A percentile compares a stretch with the other conserved stretches of the same genome.
Conservation (phyloP, 2,329 filamentous ascomycete genomes). For the Sporothrix mexicana region DNA sequence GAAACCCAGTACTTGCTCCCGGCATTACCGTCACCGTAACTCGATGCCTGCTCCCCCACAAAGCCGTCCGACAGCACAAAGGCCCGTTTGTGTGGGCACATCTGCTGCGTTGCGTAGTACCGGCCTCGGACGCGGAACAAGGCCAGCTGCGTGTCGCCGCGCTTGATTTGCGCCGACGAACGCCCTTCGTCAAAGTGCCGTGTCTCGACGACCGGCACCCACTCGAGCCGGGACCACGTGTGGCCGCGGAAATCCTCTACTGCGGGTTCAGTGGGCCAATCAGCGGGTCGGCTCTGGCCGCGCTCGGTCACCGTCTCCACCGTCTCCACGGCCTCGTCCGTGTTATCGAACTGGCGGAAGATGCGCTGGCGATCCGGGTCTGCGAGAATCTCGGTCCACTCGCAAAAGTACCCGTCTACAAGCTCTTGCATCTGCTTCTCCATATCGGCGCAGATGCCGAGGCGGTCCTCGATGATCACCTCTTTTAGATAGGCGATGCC, state of each 20-base stretch:
- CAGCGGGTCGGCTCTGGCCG: conserved; percentile 73
- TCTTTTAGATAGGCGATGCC: conserved; percentile 82
- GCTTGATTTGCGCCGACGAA: conserved; percentile 73
- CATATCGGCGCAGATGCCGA: conserved; percentile 82
- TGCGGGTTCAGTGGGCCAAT: conserved; percentile 74
- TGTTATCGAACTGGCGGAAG: conserved; percentile 87
- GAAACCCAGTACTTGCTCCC: conserved; percentile 73
- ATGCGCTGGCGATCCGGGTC: conserved; percentile 65
- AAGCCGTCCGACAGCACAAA: conserved; percentile 89
- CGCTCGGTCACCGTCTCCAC: conserved; percentile 76
- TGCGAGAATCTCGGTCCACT: conserved; percentile 84
- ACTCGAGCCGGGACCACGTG: conserved; percentile 71
- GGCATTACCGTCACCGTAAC: conserved; percentile 46
- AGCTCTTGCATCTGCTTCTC: conserved; percentile 88
- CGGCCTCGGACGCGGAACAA: conserved; percentile 81
- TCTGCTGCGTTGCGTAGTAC: conserved; percentile 88
- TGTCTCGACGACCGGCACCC: conserved; percentile 79
- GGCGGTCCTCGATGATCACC: conserved; percentile 82
- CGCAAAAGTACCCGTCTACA: conserved; percentile 84
- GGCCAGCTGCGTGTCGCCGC: conserved; percentile 86
- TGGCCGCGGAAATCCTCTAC: conserved; percentile 68
- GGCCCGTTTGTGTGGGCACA: conserved; percentile 91
- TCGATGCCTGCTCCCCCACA: conserved; percentile 64
- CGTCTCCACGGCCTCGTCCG: conserved; percentile 68
- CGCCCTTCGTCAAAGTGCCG: conserved; percentile 76